Base-by-base conservation (phyloP, 441 rosid species). In the Rhodomyrtus psidioides region DNA sequence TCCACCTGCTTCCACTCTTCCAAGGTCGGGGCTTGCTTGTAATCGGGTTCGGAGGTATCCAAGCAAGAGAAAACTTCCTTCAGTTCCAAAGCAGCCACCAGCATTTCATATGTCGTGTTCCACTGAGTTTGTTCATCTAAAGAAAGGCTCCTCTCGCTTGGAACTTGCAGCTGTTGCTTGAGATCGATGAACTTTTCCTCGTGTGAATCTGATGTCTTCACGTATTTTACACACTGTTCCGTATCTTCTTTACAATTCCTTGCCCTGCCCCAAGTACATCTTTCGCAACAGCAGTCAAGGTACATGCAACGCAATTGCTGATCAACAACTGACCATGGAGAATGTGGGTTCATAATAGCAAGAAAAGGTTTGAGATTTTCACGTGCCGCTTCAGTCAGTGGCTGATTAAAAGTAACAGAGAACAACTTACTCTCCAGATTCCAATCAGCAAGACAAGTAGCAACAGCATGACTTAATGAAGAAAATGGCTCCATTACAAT, bases 51-150 rank as follows among this genome's bases (percentile, higher is more conserved):
- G 70, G 94, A 92, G 84, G 97, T 91, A 83, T 95, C 97, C 89
- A 97, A 89, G 91, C 98, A 97, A 65, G 94, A 88, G 91, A 97
- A 97, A 53, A 95, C 98, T 91, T 96, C 95, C 91, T 93, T 97
- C 56, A 93, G 87, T 86, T 94, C 98, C 4, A 91, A 94, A 82
- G 98, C 97, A 89, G 97, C 97, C 34, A 93, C 92, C 65, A 96
- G 91, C 98, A 96, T 96, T 84, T 92, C 93, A 88, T 92, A 96
- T 8, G 99, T 95, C 28, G 98, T 94, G 92, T 92, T 92, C 98
- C 99, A 97, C 75, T 92, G 93, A 86, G 90, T 91, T 89, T 93
- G 93, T 62, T 96, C 93, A 87, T 96, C 98, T 26, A 97, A 91
- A 26, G 87, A 88, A 24, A 94, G 94, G 84, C 86, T 90, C 90